Evolutionary conservation across 352 stramenopile species (phyloP).

Genomic region (Globisporangium megalacanthum): DNA sequence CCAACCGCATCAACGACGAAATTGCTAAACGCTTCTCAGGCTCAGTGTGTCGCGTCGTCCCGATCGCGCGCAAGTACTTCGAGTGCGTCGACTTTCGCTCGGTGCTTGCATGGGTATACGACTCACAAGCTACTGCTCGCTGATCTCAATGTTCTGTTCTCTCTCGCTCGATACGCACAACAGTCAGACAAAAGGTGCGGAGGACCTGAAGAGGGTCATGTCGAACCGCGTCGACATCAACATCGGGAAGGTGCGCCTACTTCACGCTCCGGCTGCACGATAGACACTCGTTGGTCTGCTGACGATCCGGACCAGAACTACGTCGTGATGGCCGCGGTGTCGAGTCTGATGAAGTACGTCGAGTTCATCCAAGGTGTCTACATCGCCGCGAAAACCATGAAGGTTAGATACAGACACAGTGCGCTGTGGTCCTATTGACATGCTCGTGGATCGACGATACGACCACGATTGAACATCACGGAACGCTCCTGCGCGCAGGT

Average conservation of each 20-base stretch:
- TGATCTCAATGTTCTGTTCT: no score
- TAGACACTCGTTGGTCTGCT: no score
- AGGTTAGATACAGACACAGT: no score
- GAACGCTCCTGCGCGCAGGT: no score
- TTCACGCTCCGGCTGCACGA: no score
- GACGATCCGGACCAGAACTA: no score
- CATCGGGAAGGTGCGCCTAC: slow-evolving; percentile 62
- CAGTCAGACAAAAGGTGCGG: slow-evolving; percentile 79
- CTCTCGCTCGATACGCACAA: no score
- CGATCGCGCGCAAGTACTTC: slow-evolving; percentile 75
- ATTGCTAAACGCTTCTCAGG: slow-evolving; percentile 52
- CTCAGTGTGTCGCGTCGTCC: slow-evolving; percentile 54
- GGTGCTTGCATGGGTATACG: no score
- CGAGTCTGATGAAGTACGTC: slow-evolving; percentile 81
- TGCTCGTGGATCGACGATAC: no score
- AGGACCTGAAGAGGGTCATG: slow-evolving; percentile 80
- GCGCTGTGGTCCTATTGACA: no score
- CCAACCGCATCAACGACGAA: slow-evolving; percentile 62
- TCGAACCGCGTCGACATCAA: slow-evolving; percentile 81
- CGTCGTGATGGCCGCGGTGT: slow-evolving; percentile 73
- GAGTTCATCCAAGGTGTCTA: slow-evolving; percentile 85
- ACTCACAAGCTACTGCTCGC: no score
- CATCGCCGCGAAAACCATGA: slow-evolving; percentile 78
- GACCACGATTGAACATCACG: no score
- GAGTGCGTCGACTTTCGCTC: slow-evolving; percentile 30